A percentile compares a stretch with the other conserved stretches of the same genome.
phyloP scores from a whole-genome alignment of 2,329 filamentous ascomycete genomes.

The Neofusicoccum kwambonambiense region DNA sequence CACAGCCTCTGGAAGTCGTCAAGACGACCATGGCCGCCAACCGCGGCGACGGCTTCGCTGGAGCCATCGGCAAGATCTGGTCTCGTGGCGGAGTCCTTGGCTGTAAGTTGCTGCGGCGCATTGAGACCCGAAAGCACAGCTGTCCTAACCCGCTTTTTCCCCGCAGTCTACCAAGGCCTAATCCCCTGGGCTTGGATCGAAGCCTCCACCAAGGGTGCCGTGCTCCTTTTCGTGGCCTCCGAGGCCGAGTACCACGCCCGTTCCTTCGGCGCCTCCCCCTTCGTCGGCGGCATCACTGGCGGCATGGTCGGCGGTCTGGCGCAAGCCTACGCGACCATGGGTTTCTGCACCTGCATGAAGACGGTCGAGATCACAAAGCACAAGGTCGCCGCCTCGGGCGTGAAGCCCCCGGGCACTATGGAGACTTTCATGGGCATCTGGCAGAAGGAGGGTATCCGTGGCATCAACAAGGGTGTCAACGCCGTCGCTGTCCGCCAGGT shows the following conservation, averaged over 20 bases:
- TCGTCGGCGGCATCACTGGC: conserved; percentile 82
- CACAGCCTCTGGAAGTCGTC: conserved; percentile 91
- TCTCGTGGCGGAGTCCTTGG: conserved; percentile 86
- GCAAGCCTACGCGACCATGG: conserved; percentile 99
- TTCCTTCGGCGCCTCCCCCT: conserved; percentile 77
- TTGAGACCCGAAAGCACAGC: not conserved
- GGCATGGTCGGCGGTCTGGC: conserved; percentile 94
- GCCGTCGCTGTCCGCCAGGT: conserved; percentile 98
- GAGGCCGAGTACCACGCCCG: conserved; percentile 96
- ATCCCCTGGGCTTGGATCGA: conserved; percentile 99
- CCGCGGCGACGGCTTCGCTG: conserved; percentile 79
- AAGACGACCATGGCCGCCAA: conserved; percentile 99
- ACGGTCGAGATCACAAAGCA: conserved; percentile 99
- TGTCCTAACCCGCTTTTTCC: conserved; percentile 6
- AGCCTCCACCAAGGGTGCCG: conserved; percentile 98
- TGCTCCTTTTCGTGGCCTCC: conserved; percentile 97
- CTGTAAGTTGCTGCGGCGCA: conserved; percentile 64
- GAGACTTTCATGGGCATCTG: conserved; percentile 97
- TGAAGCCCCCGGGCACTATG: conserved; percentile 86
- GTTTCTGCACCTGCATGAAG: conserved; percentile 99
- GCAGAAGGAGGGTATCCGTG: conserved; percentile 85
- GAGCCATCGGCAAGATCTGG: conserved; percentile 86
- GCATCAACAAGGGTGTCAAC: conserved; percentile 99
- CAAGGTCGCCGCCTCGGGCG: conserved; percentile 82
- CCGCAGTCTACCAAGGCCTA: conserved; percentile 93